Evolutionary conservation across 2,329 filamentous ascomycete genomes (phyloP).

Genomic region (Pyricularia pennisetigena): DNA sequence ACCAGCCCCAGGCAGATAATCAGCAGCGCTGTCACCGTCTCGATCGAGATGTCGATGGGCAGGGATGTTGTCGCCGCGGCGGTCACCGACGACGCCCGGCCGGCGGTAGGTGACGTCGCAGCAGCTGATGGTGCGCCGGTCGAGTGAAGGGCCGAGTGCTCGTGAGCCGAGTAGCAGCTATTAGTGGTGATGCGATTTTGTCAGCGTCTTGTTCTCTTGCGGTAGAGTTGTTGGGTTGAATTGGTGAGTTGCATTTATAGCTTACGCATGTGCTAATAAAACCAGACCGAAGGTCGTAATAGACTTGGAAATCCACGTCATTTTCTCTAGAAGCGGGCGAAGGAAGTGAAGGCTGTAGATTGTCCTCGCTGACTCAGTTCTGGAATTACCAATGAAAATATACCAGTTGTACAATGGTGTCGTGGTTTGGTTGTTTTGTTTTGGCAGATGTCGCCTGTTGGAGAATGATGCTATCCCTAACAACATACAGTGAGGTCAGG

Average conservation of each 20-base stretch:
- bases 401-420: not conserved
- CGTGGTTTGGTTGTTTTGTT: not conserved
- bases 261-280: constrained; percentile 81
- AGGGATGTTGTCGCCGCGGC: constrained; percentile 39
- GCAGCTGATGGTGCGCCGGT: constrained; percentile 34
- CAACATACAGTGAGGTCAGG: not conserved
- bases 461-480: not conserved
- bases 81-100: constrained; percentile 29
- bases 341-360: not conserved
- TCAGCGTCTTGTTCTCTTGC: not conserved
- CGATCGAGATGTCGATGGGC: constrained; percentile 78
- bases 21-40: constrained; percentile 72
- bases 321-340: constrained; percentile 20
- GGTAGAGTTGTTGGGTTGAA: not conserved
- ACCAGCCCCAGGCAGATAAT: constrained; percentile 80
- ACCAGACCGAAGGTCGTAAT: constrained; percentile 67
- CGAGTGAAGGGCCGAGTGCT: constrained; percentile 70
- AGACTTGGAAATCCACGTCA: constrained; percentile 63
- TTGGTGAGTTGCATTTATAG: not conserved
- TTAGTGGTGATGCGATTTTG: not conserved
- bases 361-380: not conserved
- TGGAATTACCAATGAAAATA: not conserved
- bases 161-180: constrained; percentile 94
- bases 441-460: not conserved
- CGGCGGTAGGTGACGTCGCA: not conserved